A percentile compares a stretch with the other conserved stretches of the same genome.
These are phyloP conservation scores for Fragaria ananassa DNA, from an alignment of 306 rosid genomes.

Conservation along the genomic window DNA sequence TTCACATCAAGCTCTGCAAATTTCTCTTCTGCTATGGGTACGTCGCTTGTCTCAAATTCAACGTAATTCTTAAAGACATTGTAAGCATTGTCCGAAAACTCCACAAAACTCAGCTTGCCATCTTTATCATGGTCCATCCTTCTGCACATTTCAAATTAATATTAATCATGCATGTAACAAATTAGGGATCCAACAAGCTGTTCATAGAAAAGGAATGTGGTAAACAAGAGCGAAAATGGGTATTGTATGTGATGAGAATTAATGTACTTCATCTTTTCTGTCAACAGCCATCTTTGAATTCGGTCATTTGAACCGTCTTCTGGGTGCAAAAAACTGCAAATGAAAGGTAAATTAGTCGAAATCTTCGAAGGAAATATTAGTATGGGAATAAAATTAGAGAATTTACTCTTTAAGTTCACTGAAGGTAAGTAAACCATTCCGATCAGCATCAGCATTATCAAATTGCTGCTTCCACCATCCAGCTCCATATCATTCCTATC, in stretches of 20 bases:
- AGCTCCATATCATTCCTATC: slow-evolving; percentile 52
- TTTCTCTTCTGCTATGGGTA: slow-evolving; percentile 39
- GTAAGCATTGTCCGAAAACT: slow-evolving; percentile 45
- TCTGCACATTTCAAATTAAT: slow-evolving; percentile 28
- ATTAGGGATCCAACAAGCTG: not conserved
- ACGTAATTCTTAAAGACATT: slow-evolving; percentile 44
- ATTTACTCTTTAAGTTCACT: slow-evolving; percentile 62
- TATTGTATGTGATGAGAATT: not conserved
- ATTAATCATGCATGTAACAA: not conserved
- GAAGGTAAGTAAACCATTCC: slow-evolving; percentile 49
- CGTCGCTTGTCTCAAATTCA: slow-evolving; percentile 46
- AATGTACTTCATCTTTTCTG: slow-evolving; percentile 48
- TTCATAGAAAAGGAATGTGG: not conserved
- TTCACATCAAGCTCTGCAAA: slow-evolving; percentile 63
- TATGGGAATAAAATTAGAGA: not conserved
- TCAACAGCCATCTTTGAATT: slow-evolving; percentile 54
- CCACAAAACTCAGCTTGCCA: slow-evolving; percentile 56
- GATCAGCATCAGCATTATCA: slow-evolving; percentile 53
- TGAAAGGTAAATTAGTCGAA: not conserved
- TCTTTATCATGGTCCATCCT: slow-evolving; percentile 48
- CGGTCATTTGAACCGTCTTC: slow-evolving; percentile 60
- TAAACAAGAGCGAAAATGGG: not conserved
- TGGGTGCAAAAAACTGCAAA: slow-evolving; percentile 66
- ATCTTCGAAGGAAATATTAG: not conserved
- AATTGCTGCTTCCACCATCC: slow-evolving; percentile 82